A percentile compares a stretch with the other conserved stretches of the same genome.
Conservation (phyloP, 306 rosid species). For the Casuarina glauca region DNA sequence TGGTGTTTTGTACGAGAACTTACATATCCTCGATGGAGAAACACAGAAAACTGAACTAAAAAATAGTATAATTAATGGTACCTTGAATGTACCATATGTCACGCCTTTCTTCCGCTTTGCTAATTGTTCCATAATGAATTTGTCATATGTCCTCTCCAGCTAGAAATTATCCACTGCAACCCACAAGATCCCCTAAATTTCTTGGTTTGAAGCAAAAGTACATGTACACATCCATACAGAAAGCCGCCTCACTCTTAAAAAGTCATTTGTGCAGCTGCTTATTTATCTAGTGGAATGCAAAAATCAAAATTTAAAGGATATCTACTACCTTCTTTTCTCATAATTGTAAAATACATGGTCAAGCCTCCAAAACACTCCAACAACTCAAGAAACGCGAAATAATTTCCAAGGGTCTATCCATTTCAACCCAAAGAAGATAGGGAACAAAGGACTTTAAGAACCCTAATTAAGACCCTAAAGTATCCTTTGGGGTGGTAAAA, state of each 20-base stretch:
- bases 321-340: neutral
- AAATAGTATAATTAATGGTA: constrained; percentile 25
- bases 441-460: neutral
- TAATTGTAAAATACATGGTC: neutral
- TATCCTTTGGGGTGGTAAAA: neutral
- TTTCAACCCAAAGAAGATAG: neutral
- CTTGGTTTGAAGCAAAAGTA: constrained; percentile 16
- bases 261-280: neutral
- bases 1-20: neutral
- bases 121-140: constrained; percentile 93
- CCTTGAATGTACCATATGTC: constrained; percentile 86
- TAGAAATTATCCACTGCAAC: constrained; percentile 35
- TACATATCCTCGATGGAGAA: neutral
- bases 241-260: neutral
- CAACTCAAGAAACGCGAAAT: neutral
- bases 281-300: neutral
- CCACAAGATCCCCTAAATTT: constrained; percentile 22
- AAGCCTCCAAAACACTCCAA: neutral
- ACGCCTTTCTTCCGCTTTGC: constrained; percentile 89
- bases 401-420: neutral
- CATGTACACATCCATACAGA: neutral
- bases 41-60: neutral
- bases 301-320: neutral
- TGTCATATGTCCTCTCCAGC: constrained; percentile 94
- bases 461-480: neutral